Conservation (phyloP, 177 flowering plant species). For the Vitis hybrid region DNA sequence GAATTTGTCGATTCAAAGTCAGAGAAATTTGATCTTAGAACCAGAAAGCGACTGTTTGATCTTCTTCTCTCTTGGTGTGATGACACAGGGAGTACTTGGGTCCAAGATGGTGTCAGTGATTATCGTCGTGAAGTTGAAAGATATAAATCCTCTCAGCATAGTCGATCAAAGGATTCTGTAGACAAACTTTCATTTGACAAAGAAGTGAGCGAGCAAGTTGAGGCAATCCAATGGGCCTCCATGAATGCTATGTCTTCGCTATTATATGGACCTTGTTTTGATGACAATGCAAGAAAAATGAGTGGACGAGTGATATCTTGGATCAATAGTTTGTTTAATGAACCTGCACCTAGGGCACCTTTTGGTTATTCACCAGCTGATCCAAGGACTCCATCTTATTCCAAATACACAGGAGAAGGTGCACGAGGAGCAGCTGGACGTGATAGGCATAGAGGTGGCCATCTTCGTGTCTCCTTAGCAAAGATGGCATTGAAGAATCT, state of each 20-base stretch:
- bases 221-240: slow-evolving; percentile 98
- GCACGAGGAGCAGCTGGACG: slow-evolving; percentile 74
- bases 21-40: slow-evolving; percentile 87
- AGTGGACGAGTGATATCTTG: slow-evolving; percentile 92
- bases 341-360: slow-evolving; percentile 87
- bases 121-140: slow-evolving; percentile 95
- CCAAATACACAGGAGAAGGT: slow-evolving; percentile 74
- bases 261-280: slow-evolving; percentile 96
- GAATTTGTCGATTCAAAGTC: slow-evolving; percentile 92
- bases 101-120: slow-evolving; percentile 84
- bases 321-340: slow-evolving; percentile 92
- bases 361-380: slow-evolving; percentile 99
- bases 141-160: slow-evolving; percentile 82
- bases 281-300: slow-evolving; percentile 98
- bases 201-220: slow-evolving; percentile 89
- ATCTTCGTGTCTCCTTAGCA: slow-evolving; percentile 80
- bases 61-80: slow-evolving; percentile 95
- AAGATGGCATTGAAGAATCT: slow-evolving; percentile 94
- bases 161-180: slow-evolving; percentile 88
- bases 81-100: slow-evolving; percentile 77
- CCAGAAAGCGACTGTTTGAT: slow-evolving; percentile 88
- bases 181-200: slow-evolving; percentile 96
- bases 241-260: slow-evolving; percentile 98
- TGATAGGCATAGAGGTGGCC: slow-evolving; percentile 83
- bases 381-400: slow-evolving; percentile 96